Evolutionary conservation across 345 rosid species (phyloP), one percentile per base, ranked within the genome.

Genomic region (Syzygium aqueum): DNA sequence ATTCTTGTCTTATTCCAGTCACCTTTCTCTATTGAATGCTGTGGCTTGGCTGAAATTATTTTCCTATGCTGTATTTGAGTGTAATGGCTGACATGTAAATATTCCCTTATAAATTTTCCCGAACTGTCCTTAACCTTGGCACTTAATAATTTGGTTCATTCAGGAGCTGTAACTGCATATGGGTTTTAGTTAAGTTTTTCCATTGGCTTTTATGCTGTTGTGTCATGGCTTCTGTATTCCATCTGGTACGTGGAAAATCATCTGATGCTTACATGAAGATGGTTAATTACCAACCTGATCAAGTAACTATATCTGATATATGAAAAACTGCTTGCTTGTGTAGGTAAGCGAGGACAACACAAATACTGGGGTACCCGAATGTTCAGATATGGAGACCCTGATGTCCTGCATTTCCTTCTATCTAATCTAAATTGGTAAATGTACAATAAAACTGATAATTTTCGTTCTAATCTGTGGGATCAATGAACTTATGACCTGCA

Each of bases 351-450:
- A 84, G 99, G 99, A 51, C 94, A 94, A 89, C 99, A 97, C 94
- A 97, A 95, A 88, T 92, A 92, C 91, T 97, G 99, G 99, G 99
- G 98, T 84, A 97, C 99, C 85, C 93, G 99, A 89, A 97, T 97
- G 99, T 97, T 93, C 93, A 97, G 95, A 90, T 97, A 97, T 84
- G 97, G 93, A 23, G 99, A 97, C 87, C 94, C 92, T 87, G 99
- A 97, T 91, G 99, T 97, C 85, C 91, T 97, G 67, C 98, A 96
- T 52, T 97, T 89, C 92, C 97, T 97, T 90, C 93, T 97, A 85
- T 96, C 99, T 61, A 97, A 97, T 93, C 88, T 97, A 88, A 96
- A 97, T 92, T 96, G 99, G 99, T 97, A 96, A 92, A 86, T 87
- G 65, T 83, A 86, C 85, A 85, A 53, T n/a, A 54, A 51, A 28